Evolutionary conservation across 345 rosid genomes (phyloP), one percentile per base, ranked within the genome.

Genomic region (Turnera subulata): DNA sequence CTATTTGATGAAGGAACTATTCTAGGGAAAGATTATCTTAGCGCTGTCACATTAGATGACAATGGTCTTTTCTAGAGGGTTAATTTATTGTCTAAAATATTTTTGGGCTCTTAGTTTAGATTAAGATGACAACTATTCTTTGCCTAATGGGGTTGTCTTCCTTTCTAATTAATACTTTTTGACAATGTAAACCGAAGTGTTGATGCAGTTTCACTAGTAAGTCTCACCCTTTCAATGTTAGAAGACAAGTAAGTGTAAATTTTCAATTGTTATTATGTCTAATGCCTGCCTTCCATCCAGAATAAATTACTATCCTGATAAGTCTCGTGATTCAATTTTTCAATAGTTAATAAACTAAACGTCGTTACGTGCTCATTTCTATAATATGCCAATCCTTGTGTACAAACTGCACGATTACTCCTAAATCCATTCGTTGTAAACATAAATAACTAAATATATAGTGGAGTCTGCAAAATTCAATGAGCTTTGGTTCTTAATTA

Each of bases 1-100:
- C 78, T 82, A 17, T 71, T 77, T 59, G 91, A 87, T 49, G 95
- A 84, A 46, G 76, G 73, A 69, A 64, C 69, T 59, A 43, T 57
- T 57, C 77, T 53, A 42, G 81, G 55, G 61, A 80, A 72, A 46
- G 86, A 76, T 32, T 68, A 25, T 26, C 67, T 77, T 55, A 58
- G 71, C 52, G 86, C 76, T 53, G 74, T 80, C 61, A 33, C 52
- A 55, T 58, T 78, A 65, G 83, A 80, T 69, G 86, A 69, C 33
- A 40, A 19, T 56, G 26, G 32, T 40, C 43, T 54, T 49, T 59
- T 64, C 50, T 56, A 49, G 56, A 26, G 21, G 6, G 9, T n/a
- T 25, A 16, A 13, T 6, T 2, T 25, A 21, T 1, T 50, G 1
- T 21, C 22, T 22, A 21, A 33, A 4, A 15, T 11, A 2, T 10